Evolutionary conservation across 176 grass and related monocot genomes (phyloP), one percentile per base, ranked within the genome.

Genomic region (Cenchrus fungigraminus): DNA sequence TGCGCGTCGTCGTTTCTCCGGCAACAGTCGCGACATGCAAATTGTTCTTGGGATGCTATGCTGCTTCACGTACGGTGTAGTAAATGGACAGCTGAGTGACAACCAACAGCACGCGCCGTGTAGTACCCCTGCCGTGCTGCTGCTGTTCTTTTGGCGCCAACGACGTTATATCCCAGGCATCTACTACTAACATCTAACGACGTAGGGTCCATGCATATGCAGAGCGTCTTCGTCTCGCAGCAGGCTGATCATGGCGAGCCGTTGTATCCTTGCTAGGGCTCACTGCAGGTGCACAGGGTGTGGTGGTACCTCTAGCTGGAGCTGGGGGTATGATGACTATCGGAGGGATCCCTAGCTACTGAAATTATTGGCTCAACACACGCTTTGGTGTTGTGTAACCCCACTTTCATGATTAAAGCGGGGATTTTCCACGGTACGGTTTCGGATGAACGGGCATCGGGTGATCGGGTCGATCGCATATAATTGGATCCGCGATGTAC

Each of bases 371-470:
- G 61, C 53, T 12, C 9, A 61, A 55, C 68, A 43, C 37, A 40
- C 37, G 37, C 59, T 16, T 10, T 4, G 8, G 13, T 72, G 73
- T 62, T 73, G 9, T 71, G 73, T 62, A 79, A 80, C 69, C 85
- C 80, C 34, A 84, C 81, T 70, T 70, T 69, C 34, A 84, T 84
- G 81, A 91, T 91, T 84, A 76, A 87, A 55, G 44, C 16, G 6
- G 55, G 52, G 62, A 73, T 67, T 83, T 83, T 62, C 17, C 9
- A 14, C 4, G 0, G 79, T 86, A 67, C 67, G 3, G 49, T 4
- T 4, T 78, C 34, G 65, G 71, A 29, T 77, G 72, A 29, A 49
- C 59, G 3, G 58, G 58, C 20, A 22, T 22, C 20, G 72, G 42
- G 8, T 32, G 8, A 22, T 22, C 20, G 72, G 42, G 8, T 32